Evolutionary conservation across 2,329 filamentous ascomycete genomes (phyloP), one percentile per base, ranked within the genome.

Genomic region (Knufia fluminis): DNA sequence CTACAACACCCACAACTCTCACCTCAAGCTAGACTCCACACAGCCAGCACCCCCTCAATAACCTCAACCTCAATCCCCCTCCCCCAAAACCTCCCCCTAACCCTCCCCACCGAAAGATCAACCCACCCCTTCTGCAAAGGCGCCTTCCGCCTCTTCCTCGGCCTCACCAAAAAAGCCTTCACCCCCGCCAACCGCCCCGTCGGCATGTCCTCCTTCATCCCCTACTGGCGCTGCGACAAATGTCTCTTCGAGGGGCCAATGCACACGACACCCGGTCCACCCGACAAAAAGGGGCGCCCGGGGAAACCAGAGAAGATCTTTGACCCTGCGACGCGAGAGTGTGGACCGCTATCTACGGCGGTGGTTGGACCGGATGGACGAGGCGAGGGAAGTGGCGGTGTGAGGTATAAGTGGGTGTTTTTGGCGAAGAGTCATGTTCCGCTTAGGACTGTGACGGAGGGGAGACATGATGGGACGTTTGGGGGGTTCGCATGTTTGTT

Each of bases 381-480:
- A 10, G 44, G 44, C 8, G 44, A 46, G 26, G 44, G 44, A 8
- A 36, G 19, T 14, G 51, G 62, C 9, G 68, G 70, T 0, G 59
- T 75, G 6, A 64, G 65, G 12, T 71, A 70, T 51, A 68, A 70
- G 9, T 74, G 70, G 69, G 56, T 61, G 4, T 75, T 74, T 50
- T 61, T 75, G 2, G 71, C 71, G 8, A 72, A 74, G 54, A 66
- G 61, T 17, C 71, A 75, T 56, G 62, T 72, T 9, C 52, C 64
- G 2, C 57, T 65, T 49, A 66, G 64, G 40, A 57, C 61, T 1
- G 44, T 54, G 12, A 36, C 56, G 52, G 28, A 56, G 53, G 47
- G 45, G 20, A 49, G 50, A n/a, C 45, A 19, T 14, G 36, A 52
- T 35, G 59, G 57, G n/a, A 52, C 46, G 7, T 52, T 58, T 35